Percentiles rank a stretch among this genome's conserved stretches.
Evolutionary conservation across 139 green algal species (phyloP).

Genomic region (Ettlia oleoabundans): DNA sequence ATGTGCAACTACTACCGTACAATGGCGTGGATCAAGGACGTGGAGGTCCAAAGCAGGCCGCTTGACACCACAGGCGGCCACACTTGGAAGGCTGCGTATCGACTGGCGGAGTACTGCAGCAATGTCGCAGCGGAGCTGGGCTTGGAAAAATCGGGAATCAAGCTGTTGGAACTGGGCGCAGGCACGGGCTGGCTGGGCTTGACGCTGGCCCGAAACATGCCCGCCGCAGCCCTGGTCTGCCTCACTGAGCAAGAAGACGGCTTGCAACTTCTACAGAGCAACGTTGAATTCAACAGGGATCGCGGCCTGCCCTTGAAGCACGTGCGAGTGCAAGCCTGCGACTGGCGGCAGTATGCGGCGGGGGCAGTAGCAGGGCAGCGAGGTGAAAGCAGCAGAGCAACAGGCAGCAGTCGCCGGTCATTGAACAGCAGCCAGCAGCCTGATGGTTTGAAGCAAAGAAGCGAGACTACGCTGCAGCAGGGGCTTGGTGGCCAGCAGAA

Average conservation of each 20-base stretch:
- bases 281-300: conserved; percentile 49
- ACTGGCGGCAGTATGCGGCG: conserved; percentile 17
- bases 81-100: conserved; percentile 38
- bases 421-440: background rate
- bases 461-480: too few species aligned
- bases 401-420: background rate
- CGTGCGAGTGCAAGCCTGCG: conserved; percentile 29
- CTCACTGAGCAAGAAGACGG: conserved; percentile 49
- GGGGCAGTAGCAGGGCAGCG: background rate
- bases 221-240: conserved; percentile 36
- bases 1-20: too few species aligned
- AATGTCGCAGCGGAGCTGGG: conserved; percentile 2
- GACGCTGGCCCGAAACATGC: conserved; percentile 59
- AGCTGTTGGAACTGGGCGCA: conserved; percentile 65
- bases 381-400: background rate
- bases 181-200: conserved; percentile 64
- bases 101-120: conserved; percentile 27
- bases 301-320: conserved; percentile 6
- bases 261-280: conserved; percentile 50
- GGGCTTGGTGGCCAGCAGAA: too few species aligned
- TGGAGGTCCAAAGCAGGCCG: conserved; percentile 28
- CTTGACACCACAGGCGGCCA: conserved; percentile 36
- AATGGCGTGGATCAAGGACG: conserved; percentile 20
- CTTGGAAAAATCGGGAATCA: background rate
- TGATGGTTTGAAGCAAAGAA: too few species aligned